Base-by-base conservation (phyloP, 768 basidiomycete genomes). In the Chalciporus piperatus region DNA sequence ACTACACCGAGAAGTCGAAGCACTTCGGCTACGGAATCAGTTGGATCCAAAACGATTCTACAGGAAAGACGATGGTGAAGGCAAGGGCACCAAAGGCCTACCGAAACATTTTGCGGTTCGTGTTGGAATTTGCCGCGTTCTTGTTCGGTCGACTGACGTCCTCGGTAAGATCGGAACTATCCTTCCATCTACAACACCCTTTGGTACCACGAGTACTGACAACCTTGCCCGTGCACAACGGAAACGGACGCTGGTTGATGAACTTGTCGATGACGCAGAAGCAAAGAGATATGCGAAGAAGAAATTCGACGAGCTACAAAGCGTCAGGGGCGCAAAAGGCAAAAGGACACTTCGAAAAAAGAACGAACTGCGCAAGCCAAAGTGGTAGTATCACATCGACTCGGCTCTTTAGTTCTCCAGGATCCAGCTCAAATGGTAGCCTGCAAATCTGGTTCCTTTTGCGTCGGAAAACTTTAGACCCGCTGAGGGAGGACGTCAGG, bases 11-110 rank as follows among this genome's bases (percentile, higher is more conserved):
- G 92, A 97, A 72, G 86, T 92, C 11, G 89, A 95, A 65, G 87
- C 94, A 0, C 74, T 95, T 50, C 85, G 92, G 27, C 73, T 97
- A 42, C 82, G 87, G 45, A 92, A 92, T 64, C 87, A 92, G 51
- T 78, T 97, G 17, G 94, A 97, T 61, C 92, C 92, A 16, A 97
- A 96, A 66, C 80, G 90, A 19, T 95, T 95, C 72, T 91, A 94
- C 71, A 76, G 83, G 55, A 93, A 90, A 67, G 89, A 93, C 41
- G 85, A 87, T 52, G 87, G 89, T 4, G 89, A 94, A 69, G 83
- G 87, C 10, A 87, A 87, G 60, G 90, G 90, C 14, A 82, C 88
- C 66, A 90, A 89, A 67, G 86, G 87, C 22, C 70, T 93, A 6
- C 89, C 92, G 9, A 92, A 93, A 68, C 84, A 91, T 66, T 95